Conservation (phyloP, 257 asterid species). For the Gardenia jasminoides region DNA sequence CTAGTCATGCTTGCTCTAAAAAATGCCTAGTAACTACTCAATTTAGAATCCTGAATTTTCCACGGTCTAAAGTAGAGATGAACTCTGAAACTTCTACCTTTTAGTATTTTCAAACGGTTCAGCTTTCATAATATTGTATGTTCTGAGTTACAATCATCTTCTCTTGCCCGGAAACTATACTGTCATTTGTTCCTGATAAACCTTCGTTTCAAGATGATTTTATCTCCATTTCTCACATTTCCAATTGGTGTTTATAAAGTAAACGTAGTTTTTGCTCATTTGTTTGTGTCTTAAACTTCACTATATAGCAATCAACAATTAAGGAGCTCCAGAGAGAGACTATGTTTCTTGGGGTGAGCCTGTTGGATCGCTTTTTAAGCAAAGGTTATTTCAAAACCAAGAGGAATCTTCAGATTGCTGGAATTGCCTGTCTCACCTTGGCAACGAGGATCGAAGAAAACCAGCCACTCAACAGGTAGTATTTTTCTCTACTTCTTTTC, state of each 20-base stretch:
- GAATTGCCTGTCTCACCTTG: slow-evolving; percentile 87
- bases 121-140: background rate
- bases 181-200: background rate
- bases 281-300: background rate
- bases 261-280: background rate
- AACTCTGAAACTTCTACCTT: too few relatives aligned
- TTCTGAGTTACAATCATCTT: background rate
- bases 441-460: slow-evolving; percentile 97
- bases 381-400: slow-evolving; percentile 73
- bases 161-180: background rate
- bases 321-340: slow-evolving; percentile 81
- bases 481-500: background rate
- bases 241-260: background rate
- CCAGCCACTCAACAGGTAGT: slow-evolving; percentile 78
- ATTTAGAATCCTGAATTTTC: too few relatives aligned
- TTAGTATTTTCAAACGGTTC: too few relatives aligned
- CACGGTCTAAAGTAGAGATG: too few relatives aligned
- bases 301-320: slow-evolving; percentile 63
- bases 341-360: slow-evolving; percentile 79
- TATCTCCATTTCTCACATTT: background rate
- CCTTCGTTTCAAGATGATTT: background rate
- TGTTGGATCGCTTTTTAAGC: slow-evolving; percentile 77
- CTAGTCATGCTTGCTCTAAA: background rate
- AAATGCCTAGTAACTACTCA: background rate
- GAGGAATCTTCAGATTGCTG: slow-evolving; percentile 78